Base-by-base conservation (phyloP, 148 eudicot genomes). In the Fagopyrum esculentum region DNA sequence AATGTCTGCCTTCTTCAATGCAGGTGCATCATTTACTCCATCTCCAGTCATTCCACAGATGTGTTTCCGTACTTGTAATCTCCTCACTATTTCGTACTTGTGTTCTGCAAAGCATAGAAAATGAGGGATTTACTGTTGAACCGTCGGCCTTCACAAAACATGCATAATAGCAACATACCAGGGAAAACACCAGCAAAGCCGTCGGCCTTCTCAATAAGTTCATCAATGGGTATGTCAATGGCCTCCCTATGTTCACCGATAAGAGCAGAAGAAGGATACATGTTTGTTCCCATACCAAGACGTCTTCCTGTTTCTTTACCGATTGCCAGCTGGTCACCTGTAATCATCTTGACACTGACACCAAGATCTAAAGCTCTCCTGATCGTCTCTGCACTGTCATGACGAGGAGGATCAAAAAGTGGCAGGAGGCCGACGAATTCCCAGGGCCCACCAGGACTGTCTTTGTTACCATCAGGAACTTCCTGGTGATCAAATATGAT, bases 121-220 rank as follows among this genome's bases (percentile, higher is more conserved):
- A 15, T 54, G 17, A 54, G 17, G 57, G 30, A 22, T 3, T 3
- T 9, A 60, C 22, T 9, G 40, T 0, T 22, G 26, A 22, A 22
- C 26, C 26, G 26, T 22, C 26, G 26, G 26, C 26, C 26, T 22
- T 22, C 12, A 72, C 8, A 29, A 48, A 72, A 30, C 12, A 47
- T 8, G 13, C 51, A 22, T 48, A 9, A 61, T 12, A 61, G 15
- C 29, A 26, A 54, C 45, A 40, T 82, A 92, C 97, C 97, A 44
- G 94, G 97, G 74, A 92, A 92, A 55, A 92, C 97, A 60, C 97
- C 97, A 68, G 97, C 97, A 84, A 92, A 92, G 64, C 97, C 97
- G 74, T 92, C 97, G 4, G 97, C 97, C 74, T 73, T 86, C 78
- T 92, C 92, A 29, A 91, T 89, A 45, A 91, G 93, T 78, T 89